Percentiles rank a stretch among this genome's conserved stretches.
Evolutionary conservation across 768 basidiomycete species (phyloP).

Genomic region (Boletus sensibilis): DNA sequence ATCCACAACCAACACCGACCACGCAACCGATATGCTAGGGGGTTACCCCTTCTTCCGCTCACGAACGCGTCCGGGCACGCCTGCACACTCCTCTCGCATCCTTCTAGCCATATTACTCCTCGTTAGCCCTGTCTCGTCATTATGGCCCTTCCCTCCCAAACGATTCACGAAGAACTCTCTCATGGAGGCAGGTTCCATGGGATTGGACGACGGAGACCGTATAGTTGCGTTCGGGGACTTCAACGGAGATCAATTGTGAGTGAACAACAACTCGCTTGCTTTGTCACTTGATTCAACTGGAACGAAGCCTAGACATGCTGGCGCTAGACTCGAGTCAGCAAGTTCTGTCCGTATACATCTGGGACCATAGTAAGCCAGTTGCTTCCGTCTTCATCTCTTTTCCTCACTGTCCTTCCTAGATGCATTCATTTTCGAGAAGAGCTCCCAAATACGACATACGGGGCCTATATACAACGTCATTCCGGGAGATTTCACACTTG

Average conservation of each 20-base stretch:
- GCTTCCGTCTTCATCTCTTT: background rate
- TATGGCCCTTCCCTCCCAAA: slow-evolving; percentile 90
- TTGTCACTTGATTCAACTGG: background rate
- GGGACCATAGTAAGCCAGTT: slow-evolving; percentile 72
- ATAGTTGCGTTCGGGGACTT: slow-evolving; percentile 94
- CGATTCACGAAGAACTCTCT: slow-evolving; percentile 81
- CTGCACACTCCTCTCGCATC: background rate
- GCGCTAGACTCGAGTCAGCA: slow-evolving; percentile 74
- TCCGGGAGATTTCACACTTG: slow-evolving; percentile 91
- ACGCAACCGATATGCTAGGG: slow-evolving; percentile 11
- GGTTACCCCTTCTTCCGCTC: background rate
- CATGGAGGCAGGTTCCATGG: slow-evolving; percentile 76
- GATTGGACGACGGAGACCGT: slow-evolving; percentile 66
- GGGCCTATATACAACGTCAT: slow-evolving; percentile 73
- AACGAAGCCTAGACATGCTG: slow-evolving; percentile 72
- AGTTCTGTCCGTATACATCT: slow-evolving; percentile 72
- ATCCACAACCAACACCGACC: background rate
- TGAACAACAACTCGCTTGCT: slow-evolving; percentile 3
- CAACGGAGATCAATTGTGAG: slow-evolving; percentile 93
- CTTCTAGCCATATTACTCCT: slow-evolving; percentile 21
- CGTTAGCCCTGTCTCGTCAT: slow-evolving; percentile 26
- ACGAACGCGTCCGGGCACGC: background rate
- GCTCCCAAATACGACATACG: slow-evolving; percentile 54
- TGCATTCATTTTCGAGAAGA: slow-evolving; percentile 52
- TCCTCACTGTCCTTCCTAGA: slow-evolving; percentile 39